phyloP scores from a whole-genome alignment of 495 filamentous ascomycete genomes.

The Staphylotrichum tortipilum region DNA sequence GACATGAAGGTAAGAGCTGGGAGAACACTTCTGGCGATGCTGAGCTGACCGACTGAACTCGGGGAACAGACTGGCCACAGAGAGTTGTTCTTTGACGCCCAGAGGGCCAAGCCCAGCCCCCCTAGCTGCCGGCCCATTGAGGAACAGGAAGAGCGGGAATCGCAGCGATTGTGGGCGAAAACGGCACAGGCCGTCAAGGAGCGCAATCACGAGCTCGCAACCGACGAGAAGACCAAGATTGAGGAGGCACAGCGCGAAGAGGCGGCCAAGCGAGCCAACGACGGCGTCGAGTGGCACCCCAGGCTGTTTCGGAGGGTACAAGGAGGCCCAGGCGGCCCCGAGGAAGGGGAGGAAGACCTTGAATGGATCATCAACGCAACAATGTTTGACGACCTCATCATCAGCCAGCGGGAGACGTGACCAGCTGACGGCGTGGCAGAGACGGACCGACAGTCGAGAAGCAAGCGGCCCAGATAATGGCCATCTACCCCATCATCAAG shows the following conservation, averaged over 20 bases:
- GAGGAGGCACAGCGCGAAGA: conserved; percentile 88
- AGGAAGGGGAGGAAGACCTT: conserved; percentile 77
- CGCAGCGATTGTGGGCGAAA: conserved; percentile 73
- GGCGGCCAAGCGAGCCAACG: conserved; percentile 68
- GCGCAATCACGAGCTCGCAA: conserved; percentile 80
- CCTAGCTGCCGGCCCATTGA: conserved; percentile 68
- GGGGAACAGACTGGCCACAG: conserved; percentile 72
- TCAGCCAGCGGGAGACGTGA: background rate
- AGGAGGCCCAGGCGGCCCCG: conserved; percentile 60
- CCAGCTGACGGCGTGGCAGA: conserved; percentile 25
- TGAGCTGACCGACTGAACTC: background rate
- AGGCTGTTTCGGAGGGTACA: conserved; percentile 69
- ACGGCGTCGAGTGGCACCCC: conserved; percentile 85
- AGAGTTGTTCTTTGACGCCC: conserved; percentile 82
- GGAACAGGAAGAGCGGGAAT: conserved; percentile 88
- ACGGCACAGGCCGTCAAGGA: conserved; percentile 73
- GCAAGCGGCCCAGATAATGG: conserved; percentile 74
- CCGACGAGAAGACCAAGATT: conserved; percentile 89
- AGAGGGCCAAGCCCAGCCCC: conserved; percentile 61
- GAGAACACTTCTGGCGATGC: conserved; percentile 2
- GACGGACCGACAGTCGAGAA: conserved; percentile 62
- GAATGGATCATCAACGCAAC: conserved; percentile 92
- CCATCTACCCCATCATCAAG: conserved; percentile 75
- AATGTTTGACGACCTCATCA: conserved; percentile 50
- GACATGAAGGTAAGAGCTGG: conserved; percentile 60